Evolutionary conservation across 2,329 filamentous ascomycete species (phyloP), one percentile per base, ranked within the genome.

Genomic region (Cadophora gregata): DNA sequence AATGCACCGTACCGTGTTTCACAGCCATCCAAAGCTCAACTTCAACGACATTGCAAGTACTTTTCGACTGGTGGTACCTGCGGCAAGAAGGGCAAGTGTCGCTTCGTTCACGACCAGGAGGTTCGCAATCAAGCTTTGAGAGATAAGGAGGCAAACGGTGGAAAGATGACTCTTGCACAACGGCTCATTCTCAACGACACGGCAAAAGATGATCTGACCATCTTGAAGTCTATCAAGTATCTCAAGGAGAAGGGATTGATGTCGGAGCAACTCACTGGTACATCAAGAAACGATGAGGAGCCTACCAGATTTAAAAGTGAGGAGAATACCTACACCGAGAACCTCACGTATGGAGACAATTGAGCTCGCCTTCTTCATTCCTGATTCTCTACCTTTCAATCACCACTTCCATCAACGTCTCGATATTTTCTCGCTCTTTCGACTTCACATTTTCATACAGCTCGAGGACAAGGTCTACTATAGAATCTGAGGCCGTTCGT

Each of bases 71-170:
- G 88, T 71, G 88, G 88, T 68, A 88, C 83, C 66, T 90, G 88
- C 79, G 88, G 88, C 62, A 90, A 90, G 83, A 89, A 89, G 84
- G 86, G 87, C 86, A 90, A 90, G 87, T 90, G 88, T 81, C 88
- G 88, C 79, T 90, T 90, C 79, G 86, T 89, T 70, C 88, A 90
- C 77, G 88, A 90, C 75, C 83, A 84, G 21, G 84, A 85, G 69
- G 85, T 88, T 66, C 83, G 88, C 71, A 86, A 88, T 73, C 86
- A 86, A 70, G 88, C 88, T 65, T 81, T 90, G 59, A 85, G 83
- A 74, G 88, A 90, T 75, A 85, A 87, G 67, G 87, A 88, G 73
- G 82, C 83, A 73, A 90, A 90, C 72, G 86, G 88, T 67, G 88
- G 88, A 56, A 85, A 86, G 60, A 84, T 90, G 78, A 90, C 88